Evolutionary conservation across 1,284 basidiomycete genomes (phyloP).

Genomic region (Marasmius tenuissimus): DNA sequence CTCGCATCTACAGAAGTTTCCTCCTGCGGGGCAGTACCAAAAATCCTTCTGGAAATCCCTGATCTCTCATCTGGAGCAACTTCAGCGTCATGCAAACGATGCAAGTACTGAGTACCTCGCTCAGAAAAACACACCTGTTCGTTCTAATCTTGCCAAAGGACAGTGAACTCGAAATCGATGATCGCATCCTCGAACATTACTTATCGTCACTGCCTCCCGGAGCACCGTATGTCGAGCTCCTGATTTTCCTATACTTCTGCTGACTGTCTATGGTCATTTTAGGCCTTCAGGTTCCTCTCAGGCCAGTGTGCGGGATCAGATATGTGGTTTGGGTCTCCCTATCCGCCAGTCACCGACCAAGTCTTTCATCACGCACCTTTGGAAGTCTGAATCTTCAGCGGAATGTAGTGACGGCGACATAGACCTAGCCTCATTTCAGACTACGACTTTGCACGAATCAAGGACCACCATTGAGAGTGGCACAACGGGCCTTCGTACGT

Average conservation of each 20-base stretch:
- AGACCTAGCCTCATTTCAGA: slow-evolving; percentile 31
- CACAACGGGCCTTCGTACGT: slow-evolving; percentile 76
- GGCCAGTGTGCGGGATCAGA: slow-evolving; percentile 18
- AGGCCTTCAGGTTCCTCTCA: slow-evolving; percentile 18
- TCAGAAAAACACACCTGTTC: slow-evolving; percentile 6
- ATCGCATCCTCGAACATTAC: slow-evolving; percentile 61
- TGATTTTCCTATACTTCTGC: slow-evolving; percentile 15
- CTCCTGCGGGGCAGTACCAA: slow-evolving; percentile 64
- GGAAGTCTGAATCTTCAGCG: slow-evolving; percentile 29
- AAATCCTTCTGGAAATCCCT: slow-evolving; percentile 71
- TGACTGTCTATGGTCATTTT: not conserved
- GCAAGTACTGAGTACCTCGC: slow-evolving; percentile 27
- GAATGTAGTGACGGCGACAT: slow-evolving; percentile 9
- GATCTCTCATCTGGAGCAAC: slow-evolving; percentile 51
- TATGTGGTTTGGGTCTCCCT: slow-evolving; percentile 26
- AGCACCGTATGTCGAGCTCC: slow-evolving; percentile 30
- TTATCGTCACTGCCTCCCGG: slow-evolving; percentile 42
- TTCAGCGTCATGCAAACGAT: slow-evolving; percentile 24
- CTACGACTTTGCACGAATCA: slow-evolving; percentile 67
- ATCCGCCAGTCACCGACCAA: slow-evolving; percentile 40
- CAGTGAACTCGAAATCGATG: slow-evolving; percentile 66
- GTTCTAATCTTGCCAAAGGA: slow-evolving; percentile 34
- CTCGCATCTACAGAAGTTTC: slow-evolving; percentile 52
- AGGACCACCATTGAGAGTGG: slow-evolving; percentile 69
- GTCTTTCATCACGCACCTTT: slow-evolving; percentile 69